These are phyloP conservation scores for Coemansia sp. DNA, from an alignment of 192 early-diverging fungal species.

Conservation along the genomic window DNA sequence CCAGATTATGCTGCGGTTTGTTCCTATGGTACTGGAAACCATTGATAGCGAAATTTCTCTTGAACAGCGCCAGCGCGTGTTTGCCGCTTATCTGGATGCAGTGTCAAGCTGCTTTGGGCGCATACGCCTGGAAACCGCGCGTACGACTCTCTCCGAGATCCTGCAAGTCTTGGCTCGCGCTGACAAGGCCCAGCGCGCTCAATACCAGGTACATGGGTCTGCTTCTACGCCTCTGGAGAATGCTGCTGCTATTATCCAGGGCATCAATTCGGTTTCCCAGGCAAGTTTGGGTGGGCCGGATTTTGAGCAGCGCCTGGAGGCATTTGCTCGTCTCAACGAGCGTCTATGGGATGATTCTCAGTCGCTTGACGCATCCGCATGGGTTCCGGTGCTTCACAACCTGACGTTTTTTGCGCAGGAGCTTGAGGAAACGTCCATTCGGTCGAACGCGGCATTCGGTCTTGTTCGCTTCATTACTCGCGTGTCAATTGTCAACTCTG, in stretches of 20 bases:
- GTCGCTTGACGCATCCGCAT: constrained; percentile 67
- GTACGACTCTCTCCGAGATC: constrained; percentile 63
- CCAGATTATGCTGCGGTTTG: constrained; percentile 72
- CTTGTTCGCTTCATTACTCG: constrained; percentile 71
- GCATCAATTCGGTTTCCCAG: constrained; percentile 78
- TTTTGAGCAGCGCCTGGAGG: constrained; percentile 77
- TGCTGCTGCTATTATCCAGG: constrained; percentile 62
- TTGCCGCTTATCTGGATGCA: constrained; percentile 63
- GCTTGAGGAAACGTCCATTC: constrained; percentile 81
- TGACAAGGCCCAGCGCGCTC: constrained; percentile 27
- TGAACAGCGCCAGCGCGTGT: constrained; percentile 29
- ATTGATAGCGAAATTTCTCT: background rate
- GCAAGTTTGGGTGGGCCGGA: constrained; percentile 83
- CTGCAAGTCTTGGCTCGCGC: constrained; percentile 66
- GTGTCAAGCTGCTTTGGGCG: constrained; percentile 72
- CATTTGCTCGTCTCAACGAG: constrained; percentile 72
- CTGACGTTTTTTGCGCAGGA: constrained; percentile 81
- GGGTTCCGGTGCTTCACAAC: constrained; percentile 90
- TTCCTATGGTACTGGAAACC: constrained; percentile 65
- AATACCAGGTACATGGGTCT: background rate
- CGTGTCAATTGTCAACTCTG: constrained; percentile 28
- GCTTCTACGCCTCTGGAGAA: constrained; percentile 39
- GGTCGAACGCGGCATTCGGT: constrained; percentile 76
- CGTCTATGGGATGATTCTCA: constrained; percentile 56
- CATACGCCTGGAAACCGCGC: constrained; percentile 62